Evolutionary conservation across 345 rosid species (phyloP), one percentile per base, ranked within the genome.

Genomic region (Aquilaria malaccensis): DNA sequence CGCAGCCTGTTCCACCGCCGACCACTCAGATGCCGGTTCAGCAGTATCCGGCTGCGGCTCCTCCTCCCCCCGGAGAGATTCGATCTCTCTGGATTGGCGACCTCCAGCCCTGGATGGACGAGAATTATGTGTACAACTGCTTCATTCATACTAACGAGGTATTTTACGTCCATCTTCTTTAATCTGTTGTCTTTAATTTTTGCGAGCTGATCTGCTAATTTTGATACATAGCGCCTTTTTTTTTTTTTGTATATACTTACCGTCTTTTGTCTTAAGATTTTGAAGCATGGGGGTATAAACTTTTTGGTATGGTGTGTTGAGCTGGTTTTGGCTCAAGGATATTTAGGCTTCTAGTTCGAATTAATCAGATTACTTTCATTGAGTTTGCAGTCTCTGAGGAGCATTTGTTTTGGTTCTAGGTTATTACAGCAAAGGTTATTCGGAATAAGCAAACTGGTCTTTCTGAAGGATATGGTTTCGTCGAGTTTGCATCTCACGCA

Each of bases 71-170:
- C 1, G 74, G 67, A 10, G 96, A 86, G 78, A 72, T 88, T 73
- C 83, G 81, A 70, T 86, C 96, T 11, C 71, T 94, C 65, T 94
- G 97, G 99, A 88, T 94, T 70, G 97, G 97, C 11, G 97, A 90
- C 72, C 64, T 89, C 67, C 95, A 83, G 82, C 90, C 75, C 6
- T 85, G 95, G 88, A 94, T 94, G 99, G 97, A 94, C 48, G 97
- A 94, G 72, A 77, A 22, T 77, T 94, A 94, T 64, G 85, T 94
- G 62, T 52, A 70, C 64, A 72, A 29, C 71, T 67, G 78, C 71
- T 94, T 90, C 55, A 60, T 81, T 46, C 55, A 56, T 37, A 79
- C 87, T 9, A 86, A 88, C 54, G 95, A 87, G 92, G 99, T 87
- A 81, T 64, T 29, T 11, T 10, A 14, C 1, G 52, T 4, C 11